Percentiles rank a stretch among this genome's conserved stretches.
Evolutionary conservation across 257 asterid genomes (phyloP).

Genomic region (Catharanthus roseus): DNA sequence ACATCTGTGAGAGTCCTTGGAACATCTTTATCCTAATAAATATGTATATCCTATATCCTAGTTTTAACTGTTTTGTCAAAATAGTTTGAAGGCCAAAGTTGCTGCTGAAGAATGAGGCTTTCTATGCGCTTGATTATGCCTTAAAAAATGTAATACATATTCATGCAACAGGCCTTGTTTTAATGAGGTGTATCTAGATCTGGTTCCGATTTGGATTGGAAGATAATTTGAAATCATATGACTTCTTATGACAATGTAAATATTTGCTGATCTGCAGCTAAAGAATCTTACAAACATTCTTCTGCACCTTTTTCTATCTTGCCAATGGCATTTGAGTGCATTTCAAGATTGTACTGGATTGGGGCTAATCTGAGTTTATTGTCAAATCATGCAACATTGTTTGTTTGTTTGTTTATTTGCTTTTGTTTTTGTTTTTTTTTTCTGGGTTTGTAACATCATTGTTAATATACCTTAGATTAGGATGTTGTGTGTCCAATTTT

Average conservation of each 20-base stretch:
- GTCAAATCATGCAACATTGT: too few relatives aligned
- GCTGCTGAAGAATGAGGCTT: neutral
- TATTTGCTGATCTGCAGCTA: neutral
- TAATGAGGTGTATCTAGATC: neutral
- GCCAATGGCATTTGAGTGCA: too few relatives aligned
- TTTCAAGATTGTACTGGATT: too few relatives aligned
- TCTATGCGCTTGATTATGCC: neutral
- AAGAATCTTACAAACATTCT: neutral
- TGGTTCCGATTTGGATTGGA: neutral
- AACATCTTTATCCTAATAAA: conserved; percentile 18
- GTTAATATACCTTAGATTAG: too few relatives aligned
- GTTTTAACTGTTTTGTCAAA: conserved; percentile 20
- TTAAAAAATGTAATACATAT: neutral
- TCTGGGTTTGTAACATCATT: too few relatives aligned
- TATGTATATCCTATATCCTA: conserved; percentile 29
- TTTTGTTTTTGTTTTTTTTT: too few relatives aligned
- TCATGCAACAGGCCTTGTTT: neutral
- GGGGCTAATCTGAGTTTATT: too few relatives aligned
- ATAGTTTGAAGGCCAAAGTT: conserved; percentile 15
- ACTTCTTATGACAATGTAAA: neutral
- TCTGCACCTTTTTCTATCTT: too few relatives aligned
- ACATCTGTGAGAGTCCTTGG: conserved; percentile 22
- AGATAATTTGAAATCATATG: neutral
- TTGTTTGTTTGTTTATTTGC: too few relatives aligned
- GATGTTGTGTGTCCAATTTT: too few relatives aligned